Base-by-base conservation (phyloP, 306 rosid species). In the Prunus dulcis region DNA sequence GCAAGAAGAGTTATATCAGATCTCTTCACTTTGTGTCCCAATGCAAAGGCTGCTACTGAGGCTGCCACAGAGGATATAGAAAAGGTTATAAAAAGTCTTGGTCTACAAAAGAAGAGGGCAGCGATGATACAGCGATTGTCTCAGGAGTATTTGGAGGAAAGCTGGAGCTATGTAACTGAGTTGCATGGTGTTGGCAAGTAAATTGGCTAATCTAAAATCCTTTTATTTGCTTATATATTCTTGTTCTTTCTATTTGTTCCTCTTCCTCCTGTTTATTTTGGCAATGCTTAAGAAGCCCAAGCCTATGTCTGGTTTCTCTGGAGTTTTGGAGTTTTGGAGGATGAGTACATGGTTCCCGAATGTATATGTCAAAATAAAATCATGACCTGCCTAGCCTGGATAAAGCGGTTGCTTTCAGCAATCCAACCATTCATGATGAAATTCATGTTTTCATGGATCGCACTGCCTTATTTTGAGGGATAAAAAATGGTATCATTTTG, bases 101-200 rank as follows among this genome's bases (percentile, higher is more conserved):
- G 93, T 68, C 61, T 87, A 14, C 87, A 88, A 3, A 80, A n/a
- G 17, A 87, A 82, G 79, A 87, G 93, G 77, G 73, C 97, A 2
- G 14, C 1, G 20, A 80, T 57, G 78, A 74, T 93, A 64, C 80
- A 89, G 18, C 91, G 86, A 6, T 71, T 90, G 32, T 90, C 97
- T 77, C 41, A 15, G 30, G 86, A 89, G 67, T 93, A 92, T 82
- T 69, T 92, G 81, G 66, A 75, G 41, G 88, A 76, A 30, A 76
- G 70, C 53, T 92, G 96, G 97, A 92, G 87, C 32, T 85, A 90
- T 57, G 97, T 88, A n/a, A 87, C 97, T 73, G 78, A 88, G 62
- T 78, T 92, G 78, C 87, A 79, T 53, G 91, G 93, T n/a, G 86
- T 92, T 76, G 97, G 96, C 85, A 92, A 87, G 97, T 89, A 88